A percentile compares a stretch with the other conserved stretches of the same genome.
phyloP scores from a whole-genome alignment of 129 eudicot genomes.

The Apium graveolens region DNA sequence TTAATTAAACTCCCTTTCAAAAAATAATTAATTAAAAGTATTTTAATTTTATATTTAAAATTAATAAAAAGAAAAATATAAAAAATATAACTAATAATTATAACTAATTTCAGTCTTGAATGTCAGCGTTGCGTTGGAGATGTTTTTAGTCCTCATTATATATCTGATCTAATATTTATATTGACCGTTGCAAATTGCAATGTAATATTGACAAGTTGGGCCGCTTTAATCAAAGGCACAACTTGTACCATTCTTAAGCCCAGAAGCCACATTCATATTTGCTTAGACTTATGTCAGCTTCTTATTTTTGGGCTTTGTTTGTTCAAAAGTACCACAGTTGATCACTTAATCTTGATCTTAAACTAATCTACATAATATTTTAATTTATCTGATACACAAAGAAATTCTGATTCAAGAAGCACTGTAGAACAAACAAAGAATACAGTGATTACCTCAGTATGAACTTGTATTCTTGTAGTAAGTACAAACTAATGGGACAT shows the following conservation, averaged over 20 bases:
- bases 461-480: not conserved
- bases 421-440: not conserved
- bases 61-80: too few relatives aligned
- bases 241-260: not conserved
- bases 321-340: not conserved
- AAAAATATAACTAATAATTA: too few relatives aligned
- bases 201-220: not conserved
- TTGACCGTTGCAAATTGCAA: too few relatives aligned
- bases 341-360: not conserved
- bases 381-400: too few relatives aligned
- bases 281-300: not conserved
- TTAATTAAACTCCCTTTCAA: too few relatives aligned
- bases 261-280: not conserved
- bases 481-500: slow-evolving; percentile 1
- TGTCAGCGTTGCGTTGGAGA: too few relatives aligned
- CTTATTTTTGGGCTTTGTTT: not conserved
- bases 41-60: too few relatives aligned
- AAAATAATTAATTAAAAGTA: too few relatives aligned
- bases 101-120: too few relatives aligned
- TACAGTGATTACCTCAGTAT: not conserved
- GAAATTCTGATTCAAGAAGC: not conserved
- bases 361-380: too few relatives aligned
- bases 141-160: too few relatives aligned
- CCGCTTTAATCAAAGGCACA: not conserved
- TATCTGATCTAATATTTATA: too few relatives aligned